Base-by-base conservation (phyloP, 805 yeast species). In the Cyberlindnera sargentensis region DNA sequence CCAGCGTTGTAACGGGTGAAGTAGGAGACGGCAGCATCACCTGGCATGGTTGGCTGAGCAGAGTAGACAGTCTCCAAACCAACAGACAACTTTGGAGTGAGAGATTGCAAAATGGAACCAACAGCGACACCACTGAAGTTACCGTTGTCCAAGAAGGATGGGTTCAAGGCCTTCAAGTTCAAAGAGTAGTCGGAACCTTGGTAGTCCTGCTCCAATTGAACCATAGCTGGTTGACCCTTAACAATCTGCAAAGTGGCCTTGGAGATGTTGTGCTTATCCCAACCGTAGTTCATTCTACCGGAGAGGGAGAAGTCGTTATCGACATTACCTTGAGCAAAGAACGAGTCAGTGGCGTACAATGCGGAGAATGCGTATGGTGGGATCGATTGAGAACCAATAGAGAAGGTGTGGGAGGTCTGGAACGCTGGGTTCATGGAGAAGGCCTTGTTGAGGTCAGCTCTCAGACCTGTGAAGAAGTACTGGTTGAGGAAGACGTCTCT, bases 51-150 rank as follows among this genome's bases (percentile, higher is more conserved):
- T 54, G 83, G 84, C 64, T 82, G 76, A 39, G 80, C 71, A 44
- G 95, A 82, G 74, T 89, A 93, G 65, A 86, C 82, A 48, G 96
- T 78, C 72, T 93, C 97, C 57, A 93, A 68, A 73, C 99, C 99
- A 48, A 93, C 70, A 31, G 96, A 78, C 47, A 93, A 75, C 57
- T 73, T 79, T 41, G 90, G 78, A 50, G 97, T 82, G 58, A 93
- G 72, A 42, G 95, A 80, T 73, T 93, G 99, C 66, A 93, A 76
- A 50, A 88, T 67, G 40, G 96, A 88, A 48, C 85, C 97, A 46
- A 87, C 95, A 44, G 89, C 84, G 48, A 90, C 95, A 70, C 99
- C 99, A 45, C 87, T 73, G 69, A 89, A 84, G 30, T 78, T 75
- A 50, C 85, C 86, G 15, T 57, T 49, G 46, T 80, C 79, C 42